Evolutionary conservation across 1,284 basidiomycete genomes (phyloP), one percentile per base, ranked within the genome.

Genomic region (Thecaphora thlaspeos): DNA sequence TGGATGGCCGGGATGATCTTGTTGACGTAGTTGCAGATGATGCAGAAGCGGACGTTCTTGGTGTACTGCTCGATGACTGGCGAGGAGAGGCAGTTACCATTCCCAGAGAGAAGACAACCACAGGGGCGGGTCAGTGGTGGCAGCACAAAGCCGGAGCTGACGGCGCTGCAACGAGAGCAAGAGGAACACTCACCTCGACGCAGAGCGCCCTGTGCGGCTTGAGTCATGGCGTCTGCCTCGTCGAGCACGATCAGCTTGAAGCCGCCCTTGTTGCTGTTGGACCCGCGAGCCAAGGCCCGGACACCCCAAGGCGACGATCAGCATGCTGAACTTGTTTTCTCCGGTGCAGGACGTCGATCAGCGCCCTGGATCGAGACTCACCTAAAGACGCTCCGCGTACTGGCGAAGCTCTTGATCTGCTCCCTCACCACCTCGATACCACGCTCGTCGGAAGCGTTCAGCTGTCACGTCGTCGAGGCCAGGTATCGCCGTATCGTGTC

Each of bases 21-120:
- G 85, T 98, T 98, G 79, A 98, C 95, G 71, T 99, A 99, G 81
- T 99, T 99, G 84, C 95, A 97, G 61, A 99, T 95, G 72, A 99
- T 98, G 80, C 94, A 97, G 80, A 99, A 99, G 32, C 95, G 87
- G 60, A 97, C 95, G 75, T 98, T 98, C 79, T 88, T 90, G 8
- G 95, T 99, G 79, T 96, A 97, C 71, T 96, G 93, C 80, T 99
- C 95, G 62, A 99, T 97, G 38, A 98, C 89, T 83, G 70, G 2
- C 14, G 17, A 15, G 23, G 8, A 41, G 40, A 24, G 36, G 36
- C n/a, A 14, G 18, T 15, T 17, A 39, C 7, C n/a, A n/a, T n/a
- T n/a, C 18, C 4, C 7, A 36, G 3, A 40, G 39, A n/a, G 4
- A 40, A 10, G 39, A 14, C 39, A 10, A 23, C n/a, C n/a, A n/a